Evolutionary conservation across 2,329 filamentous ascomycete genomes (phyloP), one percentile per base, ranked within the genome.

Genomic region (Uncinocarpus reesii): DNA sequence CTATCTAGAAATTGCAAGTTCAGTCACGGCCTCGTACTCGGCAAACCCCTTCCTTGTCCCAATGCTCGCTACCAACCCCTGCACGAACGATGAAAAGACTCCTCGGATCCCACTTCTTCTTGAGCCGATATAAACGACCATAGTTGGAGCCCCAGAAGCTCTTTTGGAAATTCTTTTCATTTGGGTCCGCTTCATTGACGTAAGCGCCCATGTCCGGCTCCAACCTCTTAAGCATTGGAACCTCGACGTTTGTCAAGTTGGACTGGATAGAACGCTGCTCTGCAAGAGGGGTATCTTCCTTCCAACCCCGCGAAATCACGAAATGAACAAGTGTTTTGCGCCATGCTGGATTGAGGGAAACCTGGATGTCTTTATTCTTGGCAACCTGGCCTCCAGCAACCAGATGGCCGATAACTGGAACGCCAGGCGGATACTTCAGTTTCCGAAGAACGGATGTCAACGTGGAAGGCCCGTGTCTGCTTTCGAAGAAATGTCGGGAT

Each of bases 21-120:
- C 11, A 15, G 4, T 24, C 8, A 5, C 4, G 13, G 1, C 4
- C 26, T 32, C 40, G 40, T 28, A 34, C 36, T n/a, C 50, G 46
- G 35, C 50, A 52, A 20, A 49, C 20, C 4, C 46, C 50, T 13
- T 52, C 15, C 18, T 42, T 31, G 34, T 52, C 50, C 46, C 50
- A 52, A 29, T 31, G 4, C 24, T 52, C 50, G 32, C 50, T 52
- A n/a, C 50, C 46, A 53, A 79, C 75, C 3, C 65, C 70, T n/a
- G 66, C 70, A 4, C 56, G 57, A 8, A 68, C 72, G 45, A 75
- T 74, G 29, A 75, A 75, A 6, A 78, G 46, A 2, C 59, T 58
- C 0, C 61, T 35, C 4, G 68, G 68, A 52, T 72, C 70, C 53
- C 65, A 71, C 47, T 66, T 64, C 7, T 57, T 52, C 62, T 72